phyloP scores from a whole-genome alignment of 352 stramenopile species.

The Globisporangium irregulare region DNA sequence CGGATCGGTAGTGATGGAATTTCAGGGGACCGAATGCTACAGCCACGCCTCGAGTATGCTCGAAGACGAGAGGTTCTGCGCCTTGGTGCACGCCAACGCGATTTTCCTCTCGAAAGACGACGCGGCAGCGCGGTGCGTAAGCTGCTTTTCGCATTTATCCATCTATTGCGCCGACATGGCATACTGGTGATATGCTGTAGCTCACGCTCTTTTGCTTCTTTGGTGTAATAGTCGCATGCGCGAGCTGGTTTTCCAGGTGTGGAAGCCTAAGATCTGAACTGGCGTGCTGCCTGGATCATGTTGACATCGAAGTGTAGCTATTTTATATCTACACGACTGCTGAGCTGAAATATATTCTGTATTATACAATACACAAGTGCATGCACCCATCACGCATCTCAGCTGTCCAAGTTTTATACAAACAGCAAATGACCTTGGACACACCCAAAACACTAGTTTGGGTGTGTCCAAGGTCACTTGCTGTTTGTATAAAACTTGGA shows the following conservation, averaged over 20 bases:
- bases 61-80: constrained; percentile 20
- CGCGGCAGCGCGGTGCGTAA: constrained; percentile 26
- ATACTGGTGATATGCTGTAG: background rate
- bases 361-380: background rate
- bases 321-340: too few species aligned
- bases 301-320: too few species aligned
- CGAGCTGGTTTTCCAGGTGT: constrained; percentile 50
- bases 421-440: too few species aligned
- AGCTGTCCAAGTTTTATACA: too few species aligned
- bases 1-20: constrained; percentile 62
- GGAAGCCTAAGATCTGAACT: constrained; percentile 42
- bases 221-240: constrained; percentile 24
- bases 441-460: too few species aligned
- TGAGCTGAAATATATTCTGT: too few species aligned
- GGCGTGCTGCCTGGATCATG: too few species aligned
- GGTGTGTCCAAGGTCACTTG: too few species aligned
- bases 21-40: constrained; percentile 32
- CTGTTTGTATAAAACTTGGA: too few species aligned
- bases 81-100: constrained; percentile 10
- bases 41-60: constrained; percentile 23
- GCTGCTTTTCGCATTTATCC: background rate
- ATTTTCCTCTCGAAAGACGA: constrained; percentile 34
- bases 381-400: background rate
- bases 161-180: background rate
- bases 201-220: background rate